These are phyloP conservation scores for Aspergillus sp. DNA, from an alignment of 2,329 filamentous ascomycete species.

Conservation along the genomic window DNA sequence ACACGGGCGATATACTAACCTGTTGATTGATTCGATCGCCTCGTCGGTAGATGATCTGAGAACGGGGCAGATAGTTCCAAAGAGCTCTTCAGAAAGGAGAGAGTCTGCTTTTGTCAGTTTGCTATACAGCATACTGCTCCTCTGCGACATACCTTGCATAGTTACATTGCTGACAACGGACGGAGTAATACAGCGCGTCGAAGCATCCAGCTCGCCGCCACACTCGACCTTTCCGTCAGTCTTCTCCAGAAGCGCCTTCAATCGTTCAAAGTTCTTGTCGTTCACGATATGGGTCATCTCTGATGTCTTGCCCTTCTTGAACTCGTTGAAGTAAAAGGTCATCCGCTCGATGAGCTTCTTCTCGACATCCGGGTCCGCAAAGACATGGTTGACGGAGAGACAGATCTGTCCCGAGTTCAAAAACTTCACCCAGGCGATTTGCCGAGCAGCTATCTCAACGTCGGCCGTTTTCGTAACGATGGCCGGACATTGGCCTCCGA, in stretches of 20 bases:
- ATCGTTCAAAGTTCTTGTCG: conserved; percentile 41
- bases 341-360: conserved; percentile 37
- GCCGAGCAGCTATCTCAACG: conserved; percentile 43
- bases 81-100: conserved; percentile 46
- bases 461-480: conserved; percentile 44
- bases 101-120: conserved; percentile 23
- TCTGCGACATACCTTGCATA: not conserved
- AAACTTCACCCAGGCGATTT: conserved; percentile 44
- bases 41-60: conserved; percentile 28
- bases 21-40: conserved; percentile 25
- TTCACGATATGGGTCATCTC: conserved; percentile 40
- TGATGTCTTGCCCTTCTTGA: conserved; percentile 20
- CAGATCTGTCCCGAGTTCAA: conserved; percentile 45
- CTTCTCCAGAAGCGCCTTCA: conserved; percentile 34
- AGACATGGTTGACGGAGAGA: conserved; percentile 43
- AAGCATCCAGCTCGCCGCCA: conserved; percentile 30
- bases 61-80: conserved; percentile 45
- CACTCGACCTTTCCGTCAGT: conserved; percentile 38
- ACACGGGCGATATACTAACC: not conserved
- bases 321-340: conserved; percentile 32
- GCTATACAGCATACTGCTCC: not conserved
- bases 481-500: conserved; percentile 47
- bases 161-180: conserved; percentile 40
- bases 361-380: conserved; percentile 41
- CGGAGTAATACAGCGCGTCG: conserved; percentile 33